Evolutionary conservation across 2,329 filamentous ascomycete species (phyloP).

Genomic region (Leptographium flavum): DNA sequence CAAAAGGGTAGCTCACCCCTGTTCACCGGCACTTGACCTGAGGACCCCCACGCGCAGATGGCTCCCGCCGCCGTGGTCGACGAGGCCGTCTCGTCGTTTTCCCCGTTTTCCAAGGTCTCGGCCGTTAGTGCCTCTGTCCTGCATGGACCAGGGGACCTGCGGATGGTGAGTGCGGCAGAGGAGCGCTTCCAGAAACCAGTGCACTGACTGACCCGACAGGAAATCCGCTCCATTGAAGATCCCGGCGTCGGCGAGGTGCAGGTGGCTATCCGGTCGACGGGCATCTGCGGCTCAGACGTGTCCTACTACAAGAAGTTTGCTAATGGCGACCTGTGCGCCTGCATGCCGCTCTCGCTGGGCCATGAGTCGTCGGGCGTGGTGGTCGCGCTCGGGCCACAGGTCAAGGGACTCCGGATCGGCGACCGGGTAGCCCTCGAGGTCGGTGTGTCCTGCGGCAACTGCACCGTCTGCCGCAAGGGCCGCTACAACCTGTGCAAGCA

Average conservation of each 20-base stretch:
- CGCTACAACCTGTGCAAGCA: constrained; percentile 48
- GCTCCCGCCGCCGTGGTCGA: constrained; percentile 34
- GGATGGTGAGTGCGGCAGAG: constrained; percentile 43
- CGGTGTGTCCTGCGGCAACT: constrained; percentile 37
- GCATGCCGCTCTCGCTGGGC: constrained; percentile 49
- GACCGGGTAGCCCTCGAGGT: constrained; percentile 46
- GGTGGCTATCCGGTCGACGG: constrained; percentile 49
- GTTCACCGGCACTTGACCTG: neutral
- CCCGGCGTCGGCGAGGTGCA: constrained; percentile 43
- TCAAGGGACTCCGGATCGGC: constrained; percentile 36
- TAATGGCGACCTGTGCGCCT: constrained; percentile 55
- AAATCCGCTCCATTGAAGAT: constrained; percentile 32
- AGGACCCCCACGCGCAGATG: constrained; percentile 19
- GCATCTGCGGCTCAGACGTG: constrained; percentile 57
- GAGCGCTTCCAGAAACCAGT: neutral
- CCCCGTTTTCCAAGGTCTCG: constrained; percentile 26
- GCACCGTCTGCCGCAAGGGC: constrained; percentile 35
- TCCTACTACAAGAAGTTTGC: constrained; percentile 61
- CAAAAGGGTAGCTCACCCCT: neutral
- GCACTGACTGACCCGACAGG: constrained; percentile 20
- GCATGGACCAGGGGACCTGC: constrained; percentile 41
- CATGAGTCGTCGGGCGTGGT: constrained; percentile 48
- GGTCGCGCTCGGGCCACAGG: constrained; percentile 37
- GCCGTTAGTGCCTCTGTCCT: constrained; percentile 39
- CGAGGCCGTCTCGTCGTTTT: constrained; percentile 27